Conservation (phyloP, 257 asterid species). For the Oldenlandia corymbosa region DNA sequence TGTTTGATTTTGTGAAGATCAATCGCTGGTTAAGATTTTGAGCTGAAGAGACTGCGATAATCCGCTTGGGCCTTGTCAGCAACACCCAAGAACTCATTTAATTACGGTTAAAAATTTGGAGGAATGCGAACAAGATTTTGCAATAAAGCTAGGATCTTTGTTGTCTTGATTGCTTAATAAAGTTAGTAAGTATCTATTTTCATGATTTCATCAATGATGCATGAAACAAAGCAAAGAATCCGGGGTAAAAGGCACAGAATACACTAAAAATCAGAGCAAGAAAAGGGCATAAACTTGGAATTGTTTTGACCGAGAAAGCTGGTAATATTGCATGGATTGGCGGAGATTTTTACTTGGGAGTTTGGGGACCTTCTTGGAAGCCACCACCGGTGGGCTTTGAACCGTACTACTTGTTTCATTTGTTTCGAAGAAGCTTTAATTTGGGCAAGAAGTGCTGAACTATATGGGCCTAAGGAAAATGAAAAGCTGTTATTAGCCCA, state of each 20-base stretch:
- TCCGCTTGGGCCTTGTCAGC: constrained; percentile 34
- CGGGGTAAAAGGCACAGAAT: background rate
- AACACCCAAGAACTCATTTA: constrained; percentile 62
- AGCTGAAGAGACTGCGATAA: constrained; percentile 25
- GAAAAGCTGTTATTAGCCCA: background rate
- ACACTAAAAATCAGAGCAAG: constrained; percentile 1
- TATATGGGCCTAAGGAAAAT: background rate
- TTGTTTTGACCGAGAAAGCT: constrained; percentile 26
- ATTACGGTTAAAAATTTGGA: constrained; percentile 12
- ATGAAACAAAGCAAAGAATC: constrained; percentile 3
- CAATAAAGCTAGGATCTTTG: background rate
- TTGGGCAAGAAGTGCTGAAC: background rate
- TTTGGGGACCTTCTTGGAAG: constrained; percentile 23
- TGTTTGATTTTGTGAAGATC: constrained; percentile 24
- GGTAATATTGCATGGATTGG: constrained; percentile 16
- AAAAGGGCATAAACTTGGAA: constrained; percentile 22
- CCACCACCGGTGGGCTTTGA: background rate
- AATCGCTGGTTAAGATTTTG: constrained; percentile 22
- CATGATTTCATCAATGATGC: no score
- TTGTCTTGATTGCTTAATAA: background rate
- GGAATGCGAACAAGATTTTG: background rate
- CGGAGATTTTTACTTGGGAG: constrained; percentile 17
- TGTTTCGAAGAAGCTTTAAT: no score
- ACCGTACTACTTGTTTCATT: no score
- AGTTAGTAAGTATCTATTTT: background rate